phyloP scores from a whole-genome alignment of 306 rosid genomes.

The Quercus variabilis region DNA sequence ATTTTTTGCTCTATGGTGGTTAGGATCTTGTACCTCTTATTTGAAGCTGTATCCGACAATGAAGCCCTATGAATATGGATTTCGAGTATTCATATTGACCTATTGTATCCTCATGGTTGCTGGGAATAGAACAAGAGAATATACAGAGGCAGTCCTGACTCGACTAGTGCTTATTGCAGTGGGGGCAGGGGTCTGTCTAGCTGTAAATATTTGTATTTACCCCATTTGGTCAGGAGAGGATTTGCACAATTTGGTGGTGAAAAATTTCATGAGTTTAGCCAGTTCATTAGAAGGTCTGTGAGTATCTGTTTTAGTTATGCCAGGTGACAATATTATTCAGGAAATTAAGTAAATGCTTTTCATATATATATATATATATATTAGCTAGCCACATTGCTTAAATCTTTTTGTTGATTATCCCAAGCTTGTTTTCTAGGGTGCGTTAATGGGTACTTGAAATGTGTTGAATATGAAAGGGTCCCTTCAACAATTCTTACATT shows the following conservation, averaged over 20 bases:
- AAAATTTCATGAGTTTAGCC: constrained; percentile 61
- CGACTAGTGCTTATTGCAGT: constrained; percentile 61
- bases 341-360: neutral
- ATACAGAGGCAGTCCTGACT: constrained; percentile 47
- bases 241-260: constrained; percentile 71
- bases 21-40: constrained; percentile 53
- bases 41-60: constrained; percentile 54
- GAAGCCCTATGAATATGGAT: constrained; percentile 74
- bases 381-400: neutral
- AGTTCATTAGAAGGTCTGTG: constrained; percentile 57
- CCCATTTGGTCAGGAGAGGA: constrained; percentile 89
- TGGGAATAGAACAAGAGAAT: constrained; percentile 37
- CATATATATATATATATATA: neutral
- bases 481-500: constrained; percentile 66
- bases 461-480: constrained; percentile 60
- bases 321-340: neutral
- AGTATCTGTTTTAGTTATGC: neutral
- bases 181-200: constrained; percentile 56
- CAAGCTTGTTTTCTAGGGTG: constrained; percentile 34
- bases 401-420: constrained; percentile 1
- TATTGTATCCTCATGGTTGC: constrained; percentile 65
- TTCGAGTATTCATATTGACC: constrained; percentile 70
- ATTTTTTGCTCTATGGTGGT: neutral
- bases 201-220: constrained; percentile 48
- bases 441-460: constrained; percentile 57